Base-by-base conservation (phyloP, 2,329 filamentous ascomycete genomes). In the Beauveria caledonica region DNA sequence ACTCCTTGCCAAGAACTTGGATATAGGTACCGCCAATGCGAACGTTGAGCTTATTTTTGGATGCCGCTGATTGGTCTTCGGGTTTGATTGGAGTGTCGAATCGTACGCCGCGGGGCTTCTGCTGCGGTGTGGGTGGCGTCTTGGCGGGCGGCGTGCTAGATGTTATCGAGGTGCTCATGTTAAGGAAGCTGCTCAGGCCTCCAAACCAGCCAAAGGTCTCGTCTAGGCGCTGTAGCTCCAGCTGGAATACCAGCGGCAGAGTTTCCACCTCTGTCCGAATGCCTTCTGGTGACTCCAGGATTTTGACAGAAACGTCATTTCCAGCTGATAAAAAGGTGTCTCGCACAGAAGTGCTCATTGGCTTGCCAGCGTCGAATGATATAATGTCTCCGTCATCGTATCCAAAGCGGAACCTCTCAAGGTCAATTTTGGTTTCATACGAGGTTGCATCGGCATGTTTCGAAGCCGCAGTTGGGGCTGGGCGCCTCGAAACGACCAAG, bases 181-280 rank as follows among this genome's bases (percentile, higher is more conserved):
- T 95, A 48, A 99, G 77, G 57, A 99, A 88, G 65, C 92, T 91
- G 71, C 92, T 96, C 48, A 99, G 77, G 0, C 94, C 94, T 40
- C 94, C 94, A 73, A 97, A 92, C 80, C 90, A 91, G 60, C 85
- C 85, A 62, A 97, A 86, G 0, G 90, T 90, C 67, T 96, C 92
- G 66, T 97, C 94, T 23, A 97, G 76, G 60, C 84, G 83, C 64
- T 88, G 86, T 17, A 97, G 76, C 69, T 97, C 90, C 45, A 97
- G 74, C 60, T 86, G 83, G 10, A 96, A 71, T 62, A 87, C 84
- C 1, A 97, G 72, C 6, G 92, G 91, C 10, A 95, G 78, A 0
- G 92, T 95, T 57, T 85, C 83, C 15, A 96, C 71, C 36, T 89
- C 85, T 17, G 89, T 80, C 60, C 76, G 77, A 15, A 74, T 79